A percentile compares a stretch with the other conserved stretches of the same genome.
These are phyloP conservation scores for Striga hermonthica DNA, from an alignment of 305 asterid genomes.

Conservation along the genomic window DNA sequence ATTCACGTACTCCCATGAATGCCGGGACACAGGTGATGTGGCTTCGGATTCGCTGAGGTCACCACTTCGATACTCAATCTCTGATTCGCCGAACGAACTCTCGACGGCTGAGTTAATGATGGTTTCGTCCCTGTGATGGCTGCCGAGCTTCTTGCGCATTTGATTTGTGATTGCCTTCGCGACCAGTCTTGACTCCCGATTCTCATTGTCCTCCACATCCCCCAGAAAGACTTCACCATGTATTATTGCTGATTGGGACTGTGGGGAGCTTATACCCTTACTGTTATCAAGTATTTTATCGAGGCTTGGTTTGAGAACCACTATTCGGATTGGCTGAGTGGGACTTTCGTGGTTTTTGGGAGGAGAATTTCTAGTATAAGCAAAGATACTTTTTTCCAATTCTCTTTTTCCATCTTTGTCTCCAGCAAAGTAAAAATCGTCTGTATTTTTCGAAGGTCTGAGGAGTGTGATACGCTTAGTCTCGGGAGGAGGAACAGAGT, in stretches of 20 bases:
- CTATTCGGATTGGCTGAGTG: slow-evolving; percentile 83
- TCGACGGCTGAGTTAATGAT: slow-evolving; percentile 58
- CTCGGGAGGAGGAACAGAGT: slow-evolving; percentile 61
- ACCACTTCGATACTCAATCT: slow-evolving; percentile 61
- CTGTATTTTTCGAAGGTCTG: slow-evolving; percentile 71
- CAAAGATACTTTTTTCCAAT: slow-evolving; percentile 35
- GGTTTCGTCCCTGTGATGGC: slow-evolving; percentile 61
- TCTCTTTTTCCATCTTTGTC: slow-evolving; percentile 44
- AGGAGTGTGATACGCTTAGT: slow-evolving; percentile 87
- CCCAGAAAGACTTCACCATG: slow-evolving; percentile 44
- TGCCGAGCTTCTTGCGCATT: slow-evolving; percentile 48
- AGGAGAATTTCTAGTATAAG: slow-evolving; percentile 42
- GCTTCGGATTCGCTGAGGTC: slow-evolving; percentile 80
- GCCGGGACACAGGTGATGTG: slow-evolving; percentile 73
- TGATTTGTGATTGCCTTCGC: slow-evolving; percentile 65
- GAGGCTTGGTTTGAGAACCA: slow-evolving; percentile 85
- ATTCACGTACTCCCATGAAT: slow-evolving; percentile 76
- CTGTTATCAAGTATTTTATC: slow-evolving; percentile 44
- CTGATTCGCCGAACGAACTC: slow-evolving; percentile 68
- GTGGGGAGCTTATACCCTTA: slow-evolving; percentile 53
- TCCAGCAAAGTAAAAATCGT: slow-evolving; percentile 41
- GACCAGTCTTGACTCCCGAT: slow-evolving; percentile 70
- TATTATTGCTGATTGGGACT: slow-evolving; percentile 43
- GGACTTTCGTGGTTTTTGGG: slow-evolving; percentile 43
- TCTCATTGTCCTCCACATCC: slow-evolving; percentile 56